Evolutionary conservation across 345 rosid genomes (phyloP), one percentile per base, ranked within the genome.

Genomic region (Geranium brycei): DNA sequence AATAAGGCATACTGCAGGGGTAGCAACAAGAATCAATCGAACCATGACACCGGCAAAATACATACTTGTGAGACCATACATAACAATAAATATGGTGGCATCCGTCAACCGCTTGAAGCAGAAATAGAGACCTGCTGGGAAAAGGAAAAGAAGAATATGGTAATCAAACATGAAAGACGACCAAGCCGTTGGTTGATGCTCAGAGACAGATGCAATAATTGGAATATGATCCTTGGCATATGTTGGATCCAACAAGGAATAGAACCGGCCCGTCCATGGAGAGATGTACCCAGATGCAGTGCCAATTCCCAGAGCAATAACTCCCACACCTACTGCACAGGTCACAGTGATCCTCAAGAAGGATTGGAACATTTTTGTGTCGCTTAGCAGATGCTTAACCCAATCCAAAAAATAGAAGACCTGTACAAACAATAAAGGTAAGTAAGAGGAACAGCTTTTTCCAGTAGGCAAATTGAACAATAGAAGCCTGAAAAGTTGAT

Each of bases 161-260:
- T 83, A 93, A 65, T 93, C 99, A 72, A 91, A 91, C 99, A 93
- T 89, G 83, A 91, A 95, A 62, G 99, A 95, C 30, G 99, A 95
- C 99, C 99, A 95, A 0, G 99, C 99, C 0, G 99, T 95, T 40
- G 99, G 99, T 78, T 95, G 99, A 83, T 95, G 99, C 89, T 95
- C 99, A n/a, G 99, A 95, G 63, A 95, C 99, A 69, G 99, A 95
- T 19, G 99, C 99, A 72, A 95, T 95, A 61, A 91, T 95, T 51
- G 99, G 99, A 63, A 91, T 95, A 69, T 95, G 96, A 80, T 88
- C 97, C 79, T 95, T 95, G 1, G 99, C 99, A 1, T 95, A 95
- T 10, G 99, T 95, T 4, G 99, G 99, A 69, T 95, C 99, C 73
- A 95, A 82, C 74, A 91, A 75, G 56, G 97, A 93, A 78, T 95